Conservation (phyloP, 257 asterid genomes). For the Jacaranda mimosifolia region DNA sequence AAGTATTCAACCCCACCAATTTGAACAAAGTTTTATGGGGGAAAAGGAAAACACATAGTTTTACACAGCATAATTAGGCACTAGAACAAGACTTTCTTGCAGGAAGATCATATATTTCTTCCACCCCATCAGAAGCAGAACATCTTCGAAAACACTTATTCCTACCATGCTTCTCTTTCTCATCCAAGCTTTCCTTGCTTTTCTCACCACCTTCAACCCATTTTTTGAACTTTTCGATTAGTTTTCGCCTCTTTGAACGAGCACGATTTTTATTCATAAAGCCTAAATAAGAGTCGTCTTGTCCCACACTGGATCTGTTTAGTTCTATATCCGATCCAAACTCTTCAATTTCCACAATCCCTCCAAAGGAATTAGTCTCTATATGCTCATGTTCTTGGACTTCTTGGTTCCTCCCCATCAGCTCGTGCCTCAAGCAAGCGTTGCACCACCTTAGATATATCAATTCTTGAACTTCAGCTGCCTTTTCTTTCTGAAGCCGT, state of each 20-base stretch:
- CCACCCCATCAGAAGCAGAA: constrained; percentile 38
- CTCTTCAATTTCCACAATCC: constrained; percentile 37
- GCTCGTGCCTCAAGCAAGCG: constrained; percentile 61
- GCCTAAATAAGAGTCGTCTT: constrained; percentile 42
- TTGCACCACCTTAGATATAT: constrained; percentile 59
- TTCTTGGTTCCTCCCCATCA: constrained; percentile 47
- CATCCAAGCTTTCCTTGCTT: constrained; percentile 32
- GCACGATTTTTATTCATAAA: constrained; percentile 33
- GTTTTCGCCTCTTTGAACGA: constrained; percentile 55
- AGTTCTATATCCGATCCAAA: constrained; percentile 49
- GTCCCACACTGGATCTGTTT: constrained; percentile 18
- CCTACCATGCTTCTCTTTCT: constrained; percentile 45
- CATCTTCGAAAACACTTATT: constrained; percentile 43
- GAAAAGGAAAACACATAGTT: not conserved
- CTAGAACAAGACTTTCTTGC: constrained; percentile 62
- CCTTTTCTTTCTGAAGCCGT: constrained; percentile 41
- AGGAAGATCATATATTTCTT: constrained; percentile 31
- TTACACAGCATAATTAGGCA: constrained; percentile 37
- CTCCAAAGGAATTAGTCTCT: constrained; percentile 17
- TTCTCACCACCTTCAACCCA: constrained; percentile 67
- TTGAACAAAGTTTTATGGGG: not conserved
- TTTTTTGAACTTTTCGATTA: constrained; percentile 58
- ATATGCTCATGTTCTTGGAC: constrained; percentile 37
- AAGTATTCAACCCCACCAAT: no score
- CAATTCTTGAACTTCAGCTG: constrained; percentile 47